These are phyloP conservation scores for Guillardia theta DNA, from an alignment of 78 protist genomes.

Conservation along the genomic window DNA sequence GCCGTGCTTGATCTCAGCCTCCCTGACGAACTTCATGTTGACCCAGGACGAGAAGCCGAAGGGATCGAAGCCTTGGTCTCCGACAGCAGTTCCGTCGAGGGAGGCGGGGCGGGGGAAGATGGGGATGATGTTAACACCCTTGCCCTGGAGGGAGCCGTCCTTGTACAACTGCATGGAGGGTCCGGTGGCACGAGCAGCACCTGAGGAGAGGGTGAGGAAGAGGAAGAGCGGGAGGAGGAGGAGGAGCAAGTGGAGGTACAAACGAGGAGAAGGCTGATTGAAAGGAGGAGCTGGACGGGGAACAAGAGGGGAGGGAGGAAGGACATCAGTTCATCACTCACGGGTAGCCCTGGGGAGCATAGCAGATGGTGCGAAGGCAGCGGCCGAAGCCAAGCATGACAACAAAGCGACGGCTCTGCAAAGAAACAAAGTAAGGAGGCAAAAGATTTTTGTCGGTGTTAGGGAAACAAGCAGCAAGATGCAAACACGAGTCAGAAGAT, in stretches of 20 bases:
- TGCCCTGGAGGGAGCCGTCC: conserved; percentile 3
- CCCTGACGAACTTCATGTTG: neutral
- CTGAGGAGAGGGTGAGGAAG: neutral
- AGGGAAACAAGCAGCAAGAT: too few relatives aligned
- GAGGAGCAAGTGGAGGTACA: neutral
- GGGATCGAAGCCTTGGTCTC: conserved; percentile 28
- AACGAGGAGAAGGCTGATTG: neutral
- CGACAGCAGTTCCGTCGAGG: neutral
- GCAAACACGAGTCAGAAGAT: too few relatives aligned
- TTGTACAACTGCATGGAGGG: neutral
- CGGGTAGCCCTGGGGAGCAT: neutral
- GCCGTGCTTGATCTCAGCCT: conserved; percentile 28
- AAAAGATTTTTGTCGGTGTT: too few relatives aligned
- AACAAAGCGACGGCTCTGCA: neutral
- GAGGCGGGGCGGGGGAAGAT: conserved; percentile 13
- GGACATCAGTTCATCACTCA: too few relatives aligned
- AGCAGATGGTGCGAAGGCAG: neutral
- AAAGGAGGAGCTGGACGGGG: neutral
- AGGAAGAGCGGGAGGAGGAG: neutral
- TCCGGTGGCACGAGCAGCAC: neutral
- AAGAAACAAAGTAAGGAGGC: too few relatives aligned
- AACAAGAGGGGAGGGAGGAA: neutral
- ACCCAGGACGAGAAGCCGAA: neutral
- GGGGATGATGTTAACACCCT: neutral
- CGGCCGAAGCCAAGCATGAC: neutral